phyloP scores from a whole-genome alignment of 805 yeast species.

The Yamadazyma endophytica region DNA sequence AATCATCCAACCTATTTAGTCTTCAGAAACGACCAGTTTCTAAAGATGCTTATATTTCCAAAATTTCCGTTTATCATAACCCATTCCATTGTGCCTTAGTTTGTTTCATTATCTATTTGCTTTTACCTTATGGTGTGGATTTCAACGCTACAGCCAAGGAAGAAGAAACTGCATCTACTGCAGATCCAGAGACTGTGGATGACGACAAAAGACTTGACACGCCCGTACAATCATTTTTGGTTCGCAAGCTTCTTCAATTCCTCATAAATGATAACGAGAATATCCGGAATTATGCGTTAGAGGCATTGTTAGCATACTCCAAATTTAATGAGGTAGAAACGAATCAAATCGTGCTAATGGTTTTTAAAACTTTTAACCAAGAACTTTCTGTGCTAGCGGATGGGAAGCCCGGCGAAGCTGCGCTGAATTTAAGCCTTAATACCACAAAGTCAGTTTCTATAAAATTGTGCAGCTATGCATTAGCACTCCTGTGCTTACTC shows the following conservation, averaged over 20 bases:
- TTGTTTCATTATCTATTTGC: constrained; percentile 23
- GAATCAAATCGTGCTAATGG: constrained; percentile 28
- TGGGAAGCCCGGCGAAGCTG: constrained; percentile 4
- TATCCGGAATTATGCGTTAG: constrained; percentile 33
- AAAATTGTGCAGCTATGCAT: constrained; percentile 28
- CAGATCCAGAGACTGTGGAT: constrained; percentile 8
- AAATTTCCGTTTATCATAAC: constrained; percentile 24
- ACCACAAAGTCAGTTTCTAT: constrained; percentile 12
- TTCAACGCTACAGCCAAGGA: constrained; percentile 15
- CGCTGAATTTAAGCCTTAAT: constrained; percentile 7
- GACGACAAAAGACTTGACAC: constrained; percentile 19
- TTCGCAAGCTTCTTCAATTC: constrained; percentile 26
- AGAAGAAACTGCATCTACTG: constrained; percentile 4
- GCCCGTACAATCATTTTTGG: constrained; percentile 20
- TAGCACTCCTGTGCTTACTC: constrained; percentile 32
- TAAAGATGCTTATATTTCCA: constrained; percentile 1
- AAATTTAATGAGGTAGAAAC: constrained; percentile 27
- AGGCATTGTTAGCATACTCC: constrained; percentile 27
- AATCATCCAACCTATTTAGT: no score
- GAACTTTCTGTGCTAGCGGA: constrained; percentile 8
- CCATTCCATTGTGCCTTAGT: constrained; percentile 30
- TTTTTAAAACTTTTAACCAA: constrained; percentile 25
- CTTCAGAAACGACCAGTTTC: not conserved
- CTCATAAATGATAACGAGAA: constrained; percentile 28
- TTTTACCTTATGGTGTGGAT: constrained; percentile 34